A percentile compares a stretch with the other conserved stretches of the same genome.
Evolutionary conservation across 805 yeast genomes (phyloP).

Genomic region (Saturnispora ahearnii): DNA sequence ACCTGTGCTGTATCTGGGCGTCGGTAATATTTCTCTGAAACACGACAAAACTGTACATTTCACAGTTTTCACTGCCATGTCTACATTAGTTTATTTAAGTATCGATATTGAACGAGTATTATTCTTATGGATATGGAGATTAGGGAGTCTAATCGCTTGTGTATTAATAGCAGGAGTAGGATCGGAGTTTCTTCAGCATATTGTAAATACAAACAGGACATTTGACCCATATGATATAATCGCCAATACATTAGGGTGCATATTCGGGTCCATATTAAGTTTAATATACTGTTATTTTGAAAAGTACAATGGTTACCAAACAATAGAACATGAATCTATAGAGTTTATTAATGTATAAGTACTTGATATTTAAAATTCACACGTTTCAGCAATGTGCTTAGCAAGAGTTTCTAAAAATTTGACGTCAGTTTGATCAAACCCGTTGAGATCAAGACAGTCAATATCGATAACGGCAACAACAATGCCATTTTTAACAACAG

Average conservation of each 20-base stretch:
- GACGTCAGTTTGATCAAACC: conserved; percentile 60
- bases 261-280: conserved; percentile 18
- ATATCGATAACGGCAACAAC: conserved; percentile 77
- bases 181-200: conserved; percentile 40
- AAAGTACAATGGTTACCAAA: background rate
- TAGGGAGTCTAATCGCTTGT: conserved; percentile 30
- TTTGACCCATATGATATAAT: conserved; percentile 33
- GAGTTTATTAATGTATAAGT: background rate
- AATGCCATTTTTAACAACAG: conserved; percentile 39
- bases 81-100: conserved; percentile 39
- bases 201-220: conserved; percentile 34
- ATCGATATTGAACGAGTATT: conserved; percentile 27
- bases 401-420: conserved; percentile 54
- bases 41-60: conserved; percentile 45
- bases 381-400: conserved; percentile 38
- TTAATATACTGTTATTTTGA: conserved; percentile 8
- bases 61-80: conserved; percentile 35
- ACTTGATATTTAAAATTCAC: conserved; percentile 20
- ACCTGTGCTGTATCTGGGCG: conserved; percentile 36
- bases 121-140: conserved; percentile 11
- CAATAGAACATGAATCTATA: background rate
- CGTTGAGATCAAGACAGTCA: conserved; percentile 59
- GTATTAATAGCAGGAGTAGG: conserved; percentile 36
- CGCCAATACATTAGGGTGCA: conserved; percentile 23
- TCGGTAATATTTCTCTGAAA: conserved; percentile 37